Evolutionary conservation across 148 eudicot species (phyloP).

Genomic region (Rhododendron vialii): DNA sequence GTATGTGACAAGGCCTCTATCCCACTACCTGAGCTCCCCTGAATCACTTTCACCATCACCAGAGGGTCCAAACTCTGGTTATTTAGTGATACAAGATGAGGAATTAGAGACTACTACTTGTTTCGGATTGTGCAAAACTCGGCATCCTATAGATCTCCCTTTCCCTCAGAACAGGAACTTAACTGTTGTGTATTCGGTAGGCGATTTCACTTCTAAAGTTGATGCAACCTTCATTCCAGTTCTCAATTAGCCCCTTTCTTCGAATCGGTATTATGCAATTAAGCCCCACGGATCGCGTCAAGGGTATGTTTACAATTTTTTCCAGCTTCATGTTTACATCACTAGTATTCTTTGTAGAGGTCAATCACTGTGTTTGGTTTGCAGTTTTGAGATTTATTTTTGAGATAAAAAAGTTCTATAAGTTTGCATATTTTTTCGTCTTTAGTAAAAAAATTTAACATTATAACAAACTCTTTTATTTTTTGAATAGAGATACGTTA

Average conservation of each 20-base stretch:
- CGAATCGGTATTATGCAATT: constrained; percentile 40
- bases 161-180: constrained; percentile 60
- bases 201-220: neutral
- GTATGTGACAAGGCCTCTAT: neutral
- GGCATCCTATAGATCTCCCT: constrained; percentile 28
- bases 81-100: constrained; percentile 44
- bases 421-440: too few species aligned
- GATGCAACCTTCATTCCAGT: constrained; percentile 46
- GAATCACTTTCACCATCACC: constrained; percentile 23
- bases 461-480: too few species aligned
- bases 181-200: constrained; percentile 7
- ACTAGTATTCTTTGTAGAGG: neutral
- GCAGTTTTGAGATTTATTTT: too few species aligned
- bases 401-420: too few species aligned
- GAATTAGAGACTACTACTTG: constrained; percentile 30
- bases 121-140: constrained; percentile 40
- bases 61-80: constrained; percentile 22
- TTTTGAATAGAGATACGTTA: too few species aligned
- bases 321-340: neutral
- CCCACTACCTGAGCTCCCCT: constrained; percentile 26
- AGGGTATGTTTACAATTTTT: constrained; percentile 31
- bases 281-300: constrained; percentile 26
- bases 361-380: too few species aligned
- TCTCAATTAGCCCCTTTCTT: constrained; percentile 40
- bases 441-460: too few species aligned